Percentiles rank a stretch among this genome's conserved stretches.
Conservation (phyloP, 2,329 filamentous ascomycete species). For the Neofusicoccum ribis region DNA sequence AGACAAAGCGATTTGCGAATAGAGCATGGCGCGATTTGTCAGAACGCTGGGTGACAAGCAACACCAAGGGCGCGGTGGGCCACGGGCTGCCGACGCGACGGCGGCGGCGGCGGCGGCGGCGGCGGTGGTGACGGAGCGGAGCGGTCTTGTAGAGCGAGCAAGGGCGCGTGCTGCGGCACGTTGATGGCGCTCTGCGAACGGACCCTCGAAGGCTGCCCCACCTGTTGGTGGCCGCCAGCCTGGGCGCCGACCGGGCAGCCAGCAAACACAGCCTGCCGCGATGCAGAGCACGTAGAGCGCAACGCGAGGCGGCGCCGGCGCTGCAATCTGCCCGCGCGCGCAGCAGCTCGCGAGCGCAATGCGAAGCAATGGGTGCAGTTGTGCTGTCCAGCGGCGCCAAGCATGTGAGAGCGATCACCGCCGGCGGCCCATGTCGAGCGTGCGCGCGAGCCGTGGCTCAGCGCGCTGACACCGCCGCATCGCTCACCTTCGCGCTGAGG, state of each 20-base stretch:
- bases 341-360: background rate
- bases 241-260: background rate
- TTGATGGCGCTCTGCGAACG: background rate
- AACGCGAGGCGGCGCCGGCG: background rate
- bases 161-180: conserved; percentile 5
- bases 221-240: background rate
- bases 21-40: background rate
- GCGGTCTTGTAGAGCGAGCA: too few relatives aligned
- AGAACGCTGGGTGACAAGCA: background rate
- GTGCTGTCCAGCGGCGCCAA: background rate
- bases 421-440: conserved; percentile 2
- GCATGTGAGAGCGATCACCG: conserved; percentile 15
- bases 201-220: background rate
- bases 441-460: conserved; percentile 10
- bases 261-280: background rate
- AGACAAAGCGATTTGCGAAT: conserved; percentile 1
- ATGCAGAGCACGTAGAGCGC: background rate
- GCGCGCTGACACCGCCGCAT: conserved; percentile 16
- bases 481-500: conserved; percentile 2
- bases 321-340: background rate
- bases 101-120: background rate
- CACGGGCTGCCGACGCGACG: background rate
- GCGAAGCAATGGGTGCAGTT: background rate
- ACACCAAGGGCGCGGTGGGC: background rate
- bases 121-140: background rate